Evolutionary conservation across 768 basidiomycete species (phyloP).

Genomic region (Phylloporus rhodoxanthus): DNA sequence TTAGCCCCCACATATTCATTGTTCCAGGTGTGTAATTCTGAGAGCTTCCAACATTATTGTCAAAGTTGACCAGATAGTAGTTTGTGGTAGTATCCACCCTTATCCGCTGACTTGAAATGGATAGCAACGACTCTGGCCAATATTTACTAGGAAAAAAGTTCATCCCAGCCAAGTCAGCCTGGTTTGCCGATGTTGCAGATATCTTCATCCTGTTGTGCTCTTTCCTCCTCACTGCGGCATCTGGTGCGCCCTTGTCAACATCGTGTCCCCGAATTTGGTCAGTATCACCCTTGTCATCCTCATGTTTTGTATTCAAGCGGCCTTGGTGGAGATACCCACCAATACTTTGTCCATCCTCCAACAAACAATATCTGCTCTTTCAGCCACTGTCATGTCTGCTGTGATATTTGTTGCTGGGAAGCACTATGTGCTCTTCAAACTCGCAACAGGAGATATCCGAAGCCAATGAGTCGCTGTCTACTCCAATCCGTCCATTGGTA

Average conservation of each 20-base stretch:
- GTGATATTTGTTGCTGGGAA: constrained; percentile 12
- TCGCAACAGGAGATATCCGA: constrained; percentile 7
- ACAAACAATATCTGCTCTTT: constrained; percentile 8
- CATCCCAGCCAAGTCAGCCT: background rate
- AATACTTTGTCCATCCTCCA: constrained; percentile 4
- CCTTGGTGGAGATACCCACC: background rate
- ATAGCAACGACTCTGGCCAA: background rate
- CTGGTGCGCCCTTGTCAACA: no score
- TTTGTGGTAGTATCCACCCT: no score
- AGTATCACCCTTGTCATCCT: background rate
- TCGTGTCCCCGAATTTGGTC: no score
- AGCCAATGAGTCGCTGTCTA: constrained; percentile 12
- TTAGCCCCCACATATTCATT: no score
- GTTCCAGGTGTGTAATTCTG: no score
- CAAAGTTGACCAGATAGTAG: background rate
- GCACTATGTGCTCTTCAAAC: constrained; percentile 15
- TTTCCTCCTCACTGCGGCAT: background rate
- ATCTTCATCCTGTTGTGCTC: constrained; percentile 4
- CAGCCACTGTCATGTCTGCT: constrained; percentile 9
- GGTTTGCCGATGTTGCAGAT: constrained; percentile 4
- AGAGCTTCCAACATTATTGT: background rate
- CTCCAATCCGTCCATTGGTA: constrained; percentile 6
- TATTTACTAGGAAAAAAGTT: background rate
- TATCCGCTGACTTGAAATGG: background rate
- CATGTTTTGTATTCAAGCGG: background rate